Evolutionary conservation across 306 rosid species (phyloP).

Genomic region (Rosa lucieae): DNA sequence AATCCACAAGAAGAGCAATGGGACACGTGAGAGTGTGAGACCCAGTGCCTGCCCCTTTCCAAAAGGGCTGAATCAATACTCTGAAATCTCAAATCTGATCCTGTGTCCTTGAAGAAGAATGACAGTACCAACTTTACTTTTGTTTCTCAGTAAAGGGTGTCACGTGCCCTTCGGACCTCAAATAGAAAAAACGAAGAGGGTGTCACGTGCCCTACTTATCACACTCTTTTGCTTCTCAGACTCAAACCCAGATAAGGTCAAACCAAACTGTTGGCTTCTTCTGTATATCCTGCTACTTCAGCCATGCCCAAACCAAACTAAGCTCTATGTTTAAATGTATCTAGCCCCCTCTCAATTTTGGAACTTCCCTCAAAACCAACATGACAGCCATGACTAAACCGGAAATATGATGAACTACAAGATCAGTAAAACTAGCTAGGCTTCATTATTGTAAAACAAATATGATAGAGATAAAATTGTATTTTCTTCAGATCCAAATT

Average conservation of each 20-base stretch:
- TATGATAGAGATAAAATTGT: background rate
- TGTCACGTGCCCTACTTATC: slow-evolving; percentile 40
- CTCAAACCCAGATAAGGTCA: slow-evolving; percentile 29
- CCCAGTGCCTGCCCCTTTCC: slow-evolving; percentile 38
- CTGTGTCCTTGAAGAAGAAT: background rate
- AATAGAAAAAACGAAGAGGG: slow-evolving; percentile 1
- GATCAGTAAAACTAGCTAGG: background rate
- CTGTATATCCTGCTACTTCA: slow-evolving; percentile 8
- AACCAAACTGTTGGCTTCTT: slow-evolving; percentile 29
- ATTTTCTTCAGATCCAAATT: background rate
- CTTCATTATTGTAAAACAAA: background rate
- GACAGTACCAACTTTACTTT: slow-evolving; percentile 7
- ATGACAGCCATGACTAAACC: background rate
- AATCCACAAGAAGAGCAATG: slow-evolving; percentile 13
- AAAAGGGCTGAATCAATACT: background rate
- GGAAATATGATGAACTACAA: background rate
- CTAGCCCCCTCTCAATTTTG: background rate
- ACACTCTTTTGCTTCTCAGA: slow-evolving; percentile 6
- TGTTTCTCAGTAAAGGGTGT: slow-evolving; percentile 3
- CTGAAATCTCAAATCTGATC: slow-evolving; percentile 23
- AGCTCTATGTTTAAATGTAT: background rate
- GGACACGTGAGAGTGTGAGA: slow-evolving; percentile 28
- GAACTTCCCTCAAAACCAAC: background rate
- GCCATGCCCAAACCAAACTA: background rate
- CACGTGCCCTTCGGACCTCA: slow-evolving; percentile 35